Base-by-base conservation (phyloP, 441 rosid genomes). In the Erysimum pusillum region DNA sequence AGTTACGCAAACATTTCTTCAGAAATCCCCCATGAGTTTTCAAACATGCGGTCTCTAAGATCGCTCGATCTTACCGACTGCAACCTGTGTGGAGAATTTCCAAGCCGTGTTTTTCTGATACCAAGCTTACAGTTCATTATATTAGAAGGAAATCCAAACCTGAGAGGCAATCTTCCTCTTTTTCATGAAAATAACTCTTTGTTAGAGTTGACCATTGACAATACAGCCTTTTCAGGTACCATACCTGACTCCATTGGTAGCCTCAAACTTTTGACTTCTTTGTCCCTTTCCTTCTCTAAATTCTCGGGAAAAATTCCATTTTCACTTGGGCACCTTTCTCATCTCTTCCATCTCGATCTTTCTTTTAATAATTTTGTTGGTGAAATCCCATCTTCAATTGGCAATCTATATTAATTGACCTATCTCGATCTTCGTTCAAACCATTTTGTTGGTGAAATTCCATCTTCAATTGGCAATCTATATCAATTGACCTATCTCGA, bases 201-300 rank as follows among this genome's bases (percentile, higher is more conserved):
- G 13, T 56, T 44, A 44, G 56, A 9, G 44, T 61, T 74, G 56
- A 22, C 65, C 39, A 65, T 69, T 4, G 39, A 61, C 6, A 5
- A 20, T 13, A 78, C 75, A 14, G 1, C 49, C 59, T 31, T 65
- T 25, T 5, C 9, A 3, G 71, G 71, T 28, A 28, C 4, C 31
- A 28, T 28, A 3, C 31, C 31, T 28, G 31, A 28, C 31, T 28
- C 31, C 31, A 28, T 28, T 28, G 0, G 31, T 4, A 28, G 4
- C 31, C 65, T 76, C 2, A 20, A 61, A 36, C 7, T 13, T 42
- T 67, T 79, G 34, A 62, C 58, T 15, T 20, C n/a, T 12, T 57
- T 72, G 6, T 22, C 12, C 7, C 68, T 72, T 57, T 12, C n/a
- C 14, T 25, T 1, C 3, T 36, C 28, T 4, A 61, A 20, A 9